These are phyloP conservation scores for Toxoplasma gondii DNA, from an alignment of 169 alveolate species.

Conservation along the genomic window DNA sequence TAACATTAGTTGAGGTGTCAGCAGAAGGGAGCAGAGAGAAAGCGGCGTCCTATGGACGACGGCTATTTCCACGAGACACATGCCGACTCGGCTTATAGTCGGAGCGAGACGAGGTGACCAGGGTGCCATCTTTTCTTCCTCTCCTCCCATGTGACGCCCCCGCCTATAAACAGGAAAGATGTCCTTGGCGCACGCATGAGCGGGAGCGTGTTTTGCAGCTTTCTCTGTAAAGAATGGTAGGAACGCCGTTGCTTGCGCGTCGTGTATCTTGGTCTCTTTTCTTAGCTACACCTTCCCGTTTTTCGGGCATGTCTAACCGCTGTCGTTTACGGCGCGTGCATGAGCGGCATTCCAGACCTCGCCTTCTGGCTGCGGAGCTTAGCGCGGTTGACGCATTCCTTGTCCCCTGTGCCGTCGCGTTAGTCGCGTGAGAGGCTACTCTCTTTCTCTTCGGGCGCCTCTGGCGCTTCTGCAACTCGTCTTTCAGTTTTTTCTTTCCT, in stretches of 20 bases:
- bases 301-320: not conserved
- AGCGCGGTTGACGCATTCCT: not conserved
- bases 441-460: not conserved
- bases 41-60: too few relatives aligned
- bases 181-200: conserved; percentile 1
- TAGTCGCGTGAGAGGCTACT: not conserved
- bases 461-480: not conserved
- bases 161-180: not conserved
- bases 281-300: not conserved
- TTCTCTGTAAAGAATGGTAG: not conserved
- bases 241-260: not conserved
- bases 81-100: not conserved
- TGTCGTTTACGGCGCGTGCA: not conserved
- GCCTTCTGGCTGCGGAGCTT: too few relatives aligned
- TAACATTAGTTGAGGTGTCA: too few relatives aligned
- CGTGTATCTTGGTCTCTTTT: too few relatives aligned
- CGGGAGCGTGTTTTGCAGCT: not conserved
- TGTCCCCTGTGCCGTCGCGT: not conserved
- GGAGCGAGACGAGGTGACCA: not conserved
- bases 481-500: not conserved
- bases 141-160: not conserved
- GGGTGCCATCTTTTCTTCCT: not conserved
- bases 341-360: too few relatives aligned
- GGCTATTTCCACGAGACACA: too few relatives aligned
- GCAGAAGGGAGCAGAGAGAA: too few relatives aligned